These are phyloP conservation scores for Botrytis fabae DNA, from an alignment of 2,329 filamentous ascomycete species.

Conservation along the genomic window DNA sequence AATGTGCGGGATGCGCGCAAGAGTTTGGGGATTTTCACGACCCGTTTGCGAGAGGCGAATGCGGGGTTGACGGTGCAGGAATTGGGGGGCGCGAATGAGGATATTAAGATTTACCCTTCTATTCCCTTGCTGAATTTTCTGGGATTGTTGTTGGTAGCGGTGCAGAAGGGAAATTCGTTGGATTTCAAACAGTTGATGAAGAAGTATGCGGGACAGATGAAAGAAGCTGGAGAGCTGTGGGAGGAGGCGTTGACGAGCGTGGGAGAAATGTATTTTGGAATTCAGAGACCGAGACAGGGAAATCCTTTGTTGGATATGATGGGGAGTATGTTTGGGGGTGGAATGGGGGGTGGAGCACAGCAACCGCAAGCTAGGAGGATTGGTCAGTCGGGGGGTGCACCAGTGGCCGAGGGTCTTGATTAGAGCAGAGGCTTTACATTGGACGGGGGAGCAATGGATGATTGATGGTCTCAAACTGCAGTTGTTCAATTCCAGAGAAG, in stretches of 20 bases:
- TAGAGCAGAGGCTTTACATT: slow-evolving; percentile 40
- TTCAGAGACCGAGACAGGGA: slow-evolving; percentile 81
- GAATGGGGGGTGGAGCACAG: slow-evolving; percentile 50
- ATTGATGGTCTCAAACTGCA: neutral
- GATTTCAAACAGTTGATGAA: slow-evolving; percentile 78
- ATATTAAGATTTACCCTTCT: slow-evolving; percentile 81
- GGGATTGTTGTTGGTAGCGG: slow-evolving; percentile 75
- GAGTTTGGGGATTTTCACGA: slow-evolving; percentile 72
- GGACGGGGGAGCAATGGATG: neutral
- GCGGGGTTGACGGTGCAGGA: slow-evolving; percentile 71
- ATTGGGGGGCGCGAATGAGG: slow-evolving; percentile 73
- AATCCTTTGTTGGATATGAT: slow-evolving; percentile 98
- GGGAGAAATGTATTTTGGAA: slow-evolving; percentile 95
- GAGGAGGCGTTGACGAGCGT: slow-evolving; percentile 80
- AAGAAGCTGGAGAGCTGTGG: slow-evolving; percentile 75
- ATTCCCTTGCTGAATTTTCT: slow-evolving; percentile 96
- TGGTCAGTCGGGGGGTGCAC: slow-evolving; percentile 43
- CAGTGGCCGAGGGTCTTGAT: slow-evolving; percentile 60
- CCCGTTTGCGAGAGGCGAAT: slow-evolving; percentile 58
- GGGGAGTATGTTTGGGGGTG: slow-evolving; percentile 87
- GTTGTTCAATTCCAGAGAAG: neutral
- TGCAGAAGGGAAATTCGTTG: slow-evolving; percentile 74
- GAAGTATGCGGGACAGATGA: slow-evolving; percentile 78
- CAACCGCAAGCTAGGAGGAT: slow-evolving; percentile 43
- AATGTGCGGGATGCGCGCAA: slow-evolving; percentile 89